These are phyloP conservation scores for Ambrosiella beaveri DNA, from an alignment of 2,329 filamentous ascomycete species.

Conservation along the genomic window DNA sequence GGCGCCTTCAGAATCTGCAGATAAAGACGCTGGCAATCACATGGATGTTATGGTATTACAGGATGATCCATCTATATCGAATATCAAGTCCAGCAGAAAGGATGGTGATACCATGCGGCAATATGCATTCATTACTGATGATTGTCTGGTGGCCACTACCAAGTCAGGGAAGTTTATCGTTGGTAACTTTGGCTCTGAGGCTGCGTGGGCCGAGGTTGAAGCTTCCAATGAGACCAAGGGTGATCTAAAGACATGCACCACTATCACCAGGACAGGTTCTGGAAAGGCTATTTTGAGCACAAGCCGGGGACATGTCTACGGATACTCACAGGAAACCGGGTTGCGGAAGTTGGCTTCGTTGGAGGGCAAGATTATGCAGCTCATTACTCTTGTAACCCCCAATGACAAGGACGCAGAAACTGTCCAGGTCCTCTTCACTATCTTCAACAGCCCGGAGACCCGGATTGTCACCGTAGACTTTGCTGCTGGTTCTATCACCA, in stretches of 20 bases:
- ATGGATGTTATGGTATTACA: constrained; percentile 10
- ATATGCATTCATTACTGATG: constrained; percentile 43
- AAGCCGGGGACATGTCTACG: constrained; percentile 30
- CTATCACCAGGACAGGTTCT: constrained; percentile 24
- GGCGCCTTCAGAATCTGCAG: neutral
- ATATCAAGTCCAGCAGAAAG: neutral
- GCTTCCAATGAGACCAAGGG: constrained; percentile 20
- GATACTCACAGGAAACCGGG: constrained; percentile 21
- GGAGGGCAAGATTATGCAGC: constrained; percentile 32
- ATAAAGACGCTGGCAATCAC: constrained; percentile 1
- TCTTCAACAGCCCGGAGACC: constrained; percentile 29
- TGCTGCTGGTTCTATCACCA: constrained; percentile 17
- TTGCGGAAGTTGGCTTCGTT: constrained; percentile 24
- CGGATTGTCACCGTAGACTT: constrained; percentile 25
- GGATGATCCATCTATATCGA: neutral
- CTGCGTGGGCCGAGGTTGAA: constrained; percentile 27
- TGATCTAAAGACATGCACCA: constrained; percentile 30
- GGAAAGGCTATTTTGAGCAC: constrained; percentile 32
- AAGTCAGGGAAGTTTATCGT: constrained; percentile 42
- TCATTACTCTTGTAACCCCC: constrained; percentile 21
- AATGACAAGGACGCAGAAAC: constrained; percentile 15
- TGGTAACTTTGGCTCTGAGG: constrained; percentile 20
- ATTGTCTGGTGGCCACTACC: constrained; percentile 37
- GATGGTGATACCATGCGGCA: constrained; percentile 32
- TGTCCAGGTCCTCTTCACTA: constrained; percentile 26